Percentiles rank a stretch among this genome's conserved stretches.
Evolutionary conservation across 805 yeast genomes (phyloP).

Genomic region (Ogataea polymorpha): DNA sequence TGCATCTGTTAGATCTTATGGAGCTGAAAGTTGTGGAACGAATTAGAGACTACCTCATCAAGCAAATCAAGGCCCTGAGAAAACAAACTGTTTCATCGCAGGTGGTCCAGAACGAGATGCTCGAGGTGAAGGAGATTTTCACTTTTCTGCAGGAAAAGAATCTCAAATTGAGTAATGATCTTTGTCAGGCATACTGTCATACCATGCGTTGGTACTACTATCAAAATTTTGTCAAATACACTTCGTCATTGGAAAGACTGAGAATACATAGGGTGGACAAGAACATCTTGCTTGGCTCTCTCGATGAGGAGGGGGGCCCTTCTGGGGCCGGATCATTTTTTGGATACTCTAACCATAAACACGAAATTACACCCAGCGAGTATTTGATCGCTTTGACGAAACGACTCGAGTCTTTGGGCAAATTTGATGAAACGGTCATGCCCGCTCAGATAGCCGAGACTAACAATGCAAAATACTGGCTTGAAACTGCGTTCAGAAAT

Average conservation of each 20-base stretch:
- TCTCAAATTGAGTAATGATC: slow-evolving; percentile 62
- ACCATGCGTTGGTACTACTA: slow-evolving; percentile 95
- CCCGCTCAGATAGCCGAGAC: slow-evolving; percentile 84
- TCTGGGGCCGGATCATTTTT: slow-evolving; percentile 15
- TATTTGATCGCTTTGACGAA: slow-evolving; percentile 55
- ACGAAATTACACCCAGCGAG: slow-evolving; percentile 40
- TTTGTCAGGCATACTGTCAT: slow-evolving; percentile 74
- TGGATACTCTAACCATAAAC: slow-evolving; percentile 5
- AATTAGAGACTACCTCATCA: slow-evolving; percentile 64
- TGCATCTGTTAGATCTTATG: slow-evolving; percentile 45
- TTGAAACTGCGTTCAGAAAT: slow-evolving; percentile 71
- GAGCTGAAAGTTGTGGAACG: slow-evolving; percentile 68
- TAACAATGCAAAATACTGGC: slow-evolving; percentile 55
- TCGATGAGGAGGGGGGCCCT: slow-evolving; percentile 19
- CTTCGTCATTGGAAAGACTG: slow-evolving; percentile 66
- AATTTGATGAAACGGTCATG: slow-evolving; percentile 61
- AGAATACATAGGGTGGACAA: slow-evolving; percentile 54
- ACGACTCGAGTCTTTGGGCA: slow-evolving; percentile 51
- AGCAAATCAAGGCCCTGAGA: slow-evolving; percentile 65
- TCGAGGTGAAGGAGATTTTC: slow-evolving; percentile 60
- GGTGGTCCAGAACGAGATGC: slow-evolving; percentile 61
- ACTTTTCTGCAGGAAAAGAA: slow-evolving; percentile 54
- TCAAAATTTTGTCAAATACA: slow-evolving; percentile 72
- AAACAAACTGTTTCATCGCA: slow-evolving; percentile 68
- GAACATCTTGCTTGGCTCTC: slow-evolving; percentile 25